Evolutionary conservation across 768 basidiomycete species (phyloP).

Genomic region (Hydnum rufescens): DNA sequence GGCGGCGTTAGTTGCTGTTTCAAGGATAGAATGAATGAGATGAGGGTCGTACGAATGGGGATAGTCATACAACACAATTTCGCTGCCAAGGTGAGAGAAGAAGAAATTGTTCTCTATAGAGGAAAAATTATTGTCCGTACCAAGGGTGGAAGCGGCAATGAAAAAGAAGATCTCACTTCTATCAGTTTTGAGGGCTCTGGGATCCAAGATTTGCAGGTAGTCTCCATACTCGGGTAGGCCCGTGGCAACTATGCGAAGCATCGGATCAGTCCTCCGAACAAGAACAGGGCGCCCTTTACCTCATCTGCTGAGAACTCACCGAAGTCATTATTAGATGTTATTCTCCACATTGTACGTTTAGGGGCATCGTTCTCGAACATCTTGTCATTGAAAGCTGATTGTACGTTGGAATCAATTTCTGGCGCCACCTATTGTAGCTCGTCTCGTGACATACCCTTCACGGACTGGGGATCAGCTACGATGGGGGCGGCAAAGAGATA

Average conservation of each 20-base stretch:
- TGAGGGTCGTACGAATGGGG: neutral
- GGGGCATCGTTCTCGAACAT: neutral
- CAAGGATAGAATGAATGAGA: neutral
- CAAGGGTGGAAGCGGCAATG: too few relatives aligned
- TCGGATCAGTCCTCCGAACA: too few relatives aligned
- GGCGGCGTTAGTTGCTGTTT: too few relatives aligned
- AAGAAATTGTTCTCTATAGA: too few relatives aligned
- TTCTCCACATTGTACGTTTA: slow-evolving; percentile 4
- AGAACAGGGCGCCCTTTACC: too few relatives aligned
- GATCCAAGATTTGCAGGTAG: too few relatives aligned
- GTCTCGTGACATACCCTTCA: neutral
- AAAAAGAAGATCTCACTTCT: too few relatives aligned
- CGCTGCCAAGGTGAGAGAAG: slow-evolving; percentile 5
- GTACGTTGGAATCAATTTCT: too few relatives aligned
- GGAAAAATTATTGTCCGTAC: too few relatives aligned
- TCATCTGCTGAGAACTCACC: too few relatives aligned
- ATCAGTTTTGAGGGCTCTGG: too few relatives aligned
- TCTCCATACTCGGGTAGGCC: slow-evolving; percentile 5
- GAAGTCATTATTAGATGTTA: neutral
- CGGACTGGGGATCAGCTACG: slow-evolving; percentile 1
- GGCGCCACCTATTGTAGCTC: too few relatives aligned
- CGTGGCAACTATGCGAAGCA: slow-evolving; percentile 5
- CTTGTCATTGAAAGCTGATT: slow-evolving; percentile 6
- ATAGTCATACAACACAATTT: slow-evolving; percentile 1
- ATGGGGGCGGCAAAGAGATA: slow-evolving; percentile 8